Evolutionary conservation across 106 monocot species (phyloP).

Genomic region (Ottelia alismoides): DNA sequence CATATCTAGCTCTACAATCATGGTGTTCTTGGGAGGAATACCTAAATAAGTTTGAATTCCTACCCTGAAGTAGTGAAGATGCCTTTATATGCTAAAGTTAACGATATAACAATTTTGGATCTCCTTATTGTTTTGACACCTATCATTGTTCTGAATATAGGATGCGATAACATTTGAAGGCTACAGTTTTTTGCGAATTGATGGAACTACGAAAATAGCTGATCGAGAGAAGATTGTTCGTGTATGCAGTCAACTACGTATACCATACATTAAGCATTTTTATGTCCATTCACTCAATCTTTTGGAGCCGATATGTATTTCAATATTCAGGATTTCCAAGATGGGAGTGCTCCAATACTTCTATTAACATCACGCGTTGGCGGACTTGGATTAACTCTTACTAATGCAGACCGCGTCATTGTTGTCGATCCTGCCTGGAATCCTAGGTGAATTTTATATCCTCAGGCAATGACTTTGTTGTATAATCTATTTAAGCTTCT

Average conservation of each 20-base stretch:
- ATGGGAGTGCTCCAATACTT: slow-evolving; percentile 77
- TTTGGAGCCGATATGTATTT: too few relatives aligned
- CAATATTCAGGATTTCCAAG: slow-evolving; percentile 96
- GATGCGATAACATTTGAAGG: slow-evolving; percentile 53
- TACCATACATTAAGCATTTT: too few relatives aligned
- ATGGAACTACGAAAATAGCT: slow-evolving; percentile 92
- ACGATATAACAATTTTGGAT: background rate
- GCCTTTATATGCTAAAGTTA: too few relatives aligned
- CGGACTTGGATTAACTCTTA: slow-evolving; percentile 95
- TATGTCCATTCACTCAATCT: too few relatives aligned
- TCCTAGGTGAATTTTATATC: too few relatives aligned
- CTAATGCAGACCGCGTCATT: slow-evolving; percentile 94
- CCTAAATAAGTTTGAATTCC: too few relatives aligned
- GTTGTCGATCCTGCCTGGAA: slow-evolving; percentile 99
- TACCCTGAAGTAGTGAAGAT: too few relatives aligned
- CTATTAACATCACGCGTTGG: slow-evolving; percentile 94
- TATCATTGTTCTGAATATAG: too few relatives aligned
- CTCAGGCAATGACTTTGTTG: too few relatives aligned
- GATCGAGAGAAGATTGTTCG: slow-evolving; percentile 81
- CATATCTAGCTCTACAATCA: too few relatives aligned
- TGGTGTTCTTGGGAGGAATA: slow-evolving; percentile 93
- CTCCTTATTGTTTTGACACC: too few relatives aligned
- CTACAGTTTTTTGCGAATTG: slow-evolving; percentile 69
- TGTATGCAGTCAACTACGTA: slow-evolving; percentile 16
- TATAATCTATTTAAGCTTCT: too few relatives aligned